Evolutionary conservation across 495 filamentous ascomycete genomes (phyloP), one percentile per base, ranked within the genome.

Genomic region (Corynascus novoguineensis): DNA sequence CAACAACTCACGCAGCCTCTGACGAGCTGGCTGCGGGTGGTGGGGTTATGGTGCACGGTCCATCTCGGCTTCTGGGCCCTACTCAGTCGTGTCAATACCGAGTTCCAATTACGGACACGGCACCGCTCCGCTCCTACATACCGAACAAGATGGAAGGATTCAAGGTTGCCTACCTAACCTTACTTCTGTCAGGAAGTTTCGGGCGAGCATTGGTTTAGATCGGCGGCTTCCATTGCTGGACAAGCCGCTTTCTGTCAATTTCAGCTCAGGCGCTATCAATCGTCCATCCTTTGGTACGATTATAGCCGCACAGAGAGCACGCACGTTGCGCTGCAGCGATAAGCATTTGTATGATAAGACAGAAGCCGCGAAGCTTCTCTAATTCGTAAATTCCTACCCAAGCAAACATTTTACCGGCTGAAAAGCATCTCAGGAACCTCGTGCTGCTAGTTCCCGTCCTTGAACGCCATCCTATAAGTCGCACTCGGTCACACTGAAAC

Each of bases 31-130:
- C 38, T 53, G 47, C 45, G 14, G 47, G 50, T 57, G 19, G 59
- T 61, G 59, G 59, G 54, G 55, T 53, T n/a, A 17, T 46, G 12
- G 32, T 27, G 51, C 52, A 55, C 52, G 50, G 15, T 41, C 56
- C 56, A 29, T 25, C 25, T 7, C 3, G 29, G 29, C n/a, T 15
- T 17, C 4, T 19, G 6, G 40, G 5, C 14, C 8, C 14, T 21
- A n/a, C n/a, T n/a, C n/a, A n/a, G n/a, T n/a, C n/a, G n/a, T n/a
- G n/a, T n/a, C n/a, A n/a, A n/a, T n/a, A n/a, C n/a, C n/a, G n/a
- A n/a, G n/a, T n/a, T n/a, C n/a, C n/a, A n/a, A n/a, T n/a, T n/a
- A n/a, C n/a, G n/a, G n/a, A n/a, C n/a, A n/a, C n/a, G n/a, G n/a
- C n/a, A n/a, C n/a, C n/a, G n/a, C n/a, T n/a, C n/a, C n/a, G n/a